Evolutionary conservation across 192 early-diverging fungal genomes (phyloP), one percentile per base, ranked within the genome.

Genomic region (Entomortierella parvispora): DNA sequence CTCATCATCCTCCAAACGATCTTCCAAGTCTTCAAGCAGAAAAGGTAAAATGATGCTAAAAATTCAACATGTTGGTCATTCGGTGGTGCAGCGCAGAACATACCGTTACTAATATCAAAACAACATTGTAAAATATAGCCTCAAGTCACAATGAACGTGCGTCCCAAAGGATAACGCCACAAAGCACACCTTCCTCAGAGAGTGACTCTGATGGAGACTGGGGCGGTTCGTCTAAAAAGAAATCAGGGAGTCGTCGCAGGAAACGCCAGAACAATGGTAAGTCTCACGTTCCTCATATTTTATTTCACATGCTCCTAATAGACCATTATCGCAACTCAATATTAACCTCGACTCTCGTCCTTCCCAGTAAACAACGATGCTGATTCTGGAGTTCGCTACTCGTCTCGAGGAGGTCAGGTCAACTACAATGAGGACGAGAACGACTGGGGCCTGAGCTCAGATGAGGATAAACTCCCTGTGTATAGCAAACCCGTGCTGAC

Each of bases 351-450:
- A n/a, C 1, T 42, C 23, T 14, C 17, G 3, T 23, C 1, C 34
- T 22, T 49, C 37, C 23, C 8, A 76, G 71, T 57, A 10, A 76
- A 68, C 49, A 68, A 59, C 22, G 74, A 68, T 5, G 23, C 60
- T 6, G 74, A 77, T 15, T 43, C 49, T 51, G 65, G 65, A 58
- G 66, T 68, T 22, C 65, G 74, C 8, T 77, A 77, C 37, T 77
- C 74, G 8, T 68, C 74, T 17, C 64, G 74, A 31, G 74, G 74
- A 17, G 74, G 65, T 20, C 74, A 77, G 28, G 74, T 77, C 37
- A 77, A 77, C 33, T 77, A 77, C 56, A 77, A 77, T 17, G 74
- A 77, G 49, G 74, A 77, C n/a, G 74, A 77, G 15, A 77, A 77
- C 26, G 74, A 77, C 42, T 77, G 74, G 74, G 74, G 74, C 7